phyloP scores from a whole-genome alignment of 2,329 filamentous ascomycete species.

The Colletotrichum gloeosporioides region DNA sequence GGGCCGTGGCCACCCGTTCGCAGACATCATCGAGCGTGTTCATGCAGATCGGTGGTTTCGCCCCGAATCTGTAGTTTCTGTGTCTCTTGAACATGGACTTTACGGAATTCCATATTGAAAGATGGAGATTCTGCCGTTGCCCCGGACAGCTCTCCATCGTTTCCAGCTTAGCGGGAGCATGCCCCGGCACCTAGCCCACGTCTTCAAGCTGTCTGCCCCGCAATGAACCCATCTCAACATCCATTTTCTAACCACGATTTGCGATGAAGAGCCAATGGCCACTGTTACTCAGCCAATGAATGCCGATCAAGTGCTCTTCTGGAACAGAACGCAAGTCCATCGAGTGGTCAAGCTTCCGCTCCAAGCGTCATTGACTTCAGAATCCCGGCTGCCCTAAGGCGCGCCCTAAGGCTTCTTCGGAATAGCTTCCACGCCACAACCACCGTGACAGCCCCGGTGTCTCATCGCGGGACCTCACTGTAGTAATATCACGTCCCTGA shows the following conservation, averaged over 20 bases:
- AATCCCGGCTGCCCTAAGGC: neutral
- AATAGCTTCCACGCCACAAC: neutral
- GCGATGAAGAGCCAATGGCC: neutral
- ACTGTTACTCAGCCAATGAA: neutral
- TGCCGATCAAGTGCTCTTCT: neutral
- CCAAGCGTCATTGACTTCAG: slow-evolving; percentile 1
- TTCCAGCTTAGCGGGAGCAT: neutral
- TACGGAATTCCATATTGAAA: neutral
- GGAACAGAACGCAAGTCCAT: no score
- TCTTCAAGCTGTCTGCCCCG: neutral
- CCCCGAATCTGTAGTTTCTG: neutral
- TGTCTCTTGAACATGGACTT: neutral
- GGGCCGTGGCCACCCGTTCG: neutral
- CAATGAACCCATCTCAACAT: neutral
- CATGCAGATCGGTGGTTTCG: slow-evolving; percentile 1
- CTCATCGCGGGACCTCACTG: neutral
- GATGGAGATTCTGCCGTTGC: neutral
- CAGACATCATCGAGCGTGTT: neutral
- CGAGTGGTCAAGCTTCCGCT: neutral
- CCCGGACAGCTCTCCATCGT: neutral
- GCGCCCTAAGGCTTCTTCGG: neutral
- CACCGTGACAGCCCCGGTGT: neutral
- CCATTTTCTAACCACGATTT: neutral
- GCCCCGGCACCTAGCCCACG: neutral
- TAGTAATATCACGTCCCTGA: neutral